Percentiles rank a stretch among this genome's conserved stretches.
phyloP scores from a whole-genome alignment of 2,329 filamentous ascomycete species.

The Cordyceps cateniannulata region DNA sequence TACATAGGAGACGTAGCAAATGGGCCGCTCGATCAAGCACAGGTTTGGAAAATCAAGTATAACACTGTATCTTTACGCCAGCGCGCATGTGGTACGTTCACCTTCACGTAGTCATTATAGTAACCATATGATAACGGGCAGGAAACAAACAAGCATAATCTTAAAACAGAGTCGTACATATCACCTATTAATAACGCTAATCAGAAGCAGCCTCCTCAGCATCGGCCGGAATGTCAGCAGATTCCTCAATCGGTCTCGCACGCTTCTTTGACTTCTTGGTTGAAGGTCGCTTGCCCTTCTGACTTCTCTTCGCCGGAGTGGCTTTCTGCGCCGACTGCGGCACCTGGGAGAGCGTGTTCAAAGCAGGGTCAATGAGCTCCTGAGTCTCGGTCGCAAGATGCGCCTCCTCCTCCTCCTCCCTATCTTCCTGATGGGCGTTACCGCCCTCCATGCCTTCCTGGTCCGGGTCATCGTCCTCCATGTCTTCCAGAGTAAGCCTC shows the following conservation, averaged over 20 bases:
- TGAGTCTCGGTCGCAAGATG: slow-evolving; percentile 6
- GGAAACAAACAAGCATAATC: too few species aligned
- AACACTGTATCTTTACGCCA: too few species aligned
- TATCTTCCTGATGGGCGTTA: too few species aligned
- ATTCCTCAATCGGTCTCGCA: slow-evolving; percentile 23
- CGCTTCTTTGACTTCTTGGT: slow-evolving; percentile 19
- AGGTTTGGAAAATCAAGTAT: too few species aligned
- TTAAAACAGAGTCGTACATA: too few species aligned
- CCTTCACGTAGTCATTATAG: too few species aligned
- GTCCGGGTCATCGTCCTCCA: slow-evolving; percentile 11
- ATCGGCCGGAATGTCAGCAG: slow-evolving; percentile 10
- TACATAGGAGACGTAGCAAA: too few species aligned
- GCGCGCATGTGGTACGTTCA: slow-evolving; percentile 28
- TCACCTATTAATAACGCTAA: too few species aligned
- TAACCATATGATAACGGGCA: too few species aligned
- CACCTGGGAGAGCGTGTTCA: slow-evolving; percentile 14
- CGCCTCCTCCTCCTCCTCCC: too few species aligned
- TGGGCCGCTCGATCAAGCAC: too few species aligned
- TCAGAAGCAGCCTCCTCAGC: slow-evolving; percentile 16
- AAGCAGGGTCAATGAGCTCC: slow-evolving; percentile 27
- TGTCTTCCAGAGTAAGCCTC: slow-evolving; percentile 20
- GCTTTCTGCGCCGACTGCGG: slow-evolving; percentile 19
- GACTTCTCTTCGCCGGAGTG: slow-evolving; percentile 21
- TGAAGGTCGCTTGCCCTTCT: slow-evolving; percentile 18
- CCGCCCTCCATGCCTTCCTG: background rate